phyloP scores from a whole-genome alignment of 1,139 yeast genomes.

The Petasospora fabianii region DNA sequence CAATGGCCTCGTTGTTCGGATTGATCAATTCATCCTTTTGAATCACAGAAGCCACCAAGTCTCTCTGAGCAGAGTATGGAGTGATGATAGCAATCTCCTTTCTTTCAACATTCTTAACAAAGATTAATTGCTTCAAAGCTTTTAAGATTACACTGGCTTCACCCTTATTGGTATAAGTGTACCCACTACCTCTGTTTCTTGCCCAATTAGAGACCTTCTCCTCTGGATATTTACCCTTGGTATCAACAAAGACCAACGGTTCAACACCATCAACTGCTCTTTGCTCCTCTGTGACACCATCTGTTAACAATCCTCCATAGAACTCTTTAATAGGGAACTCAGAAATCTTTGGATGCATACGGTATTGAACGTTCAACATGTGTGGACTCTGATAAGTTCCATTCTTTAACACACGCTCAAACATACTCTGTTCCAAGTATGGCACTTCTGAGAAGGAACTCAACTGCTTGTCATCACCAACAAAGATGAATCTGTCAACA shows the following conservation, averaged over 20 bases:
- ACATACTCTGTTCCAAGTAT: constrained; percentile 52
- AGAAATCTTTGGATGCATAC: constrained; percentile 63
- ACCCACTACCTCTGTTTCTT: constrained; percentile 39
- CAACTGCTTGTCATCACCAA: constrained; percentile 66
- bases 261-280: constrained; percentile 32
- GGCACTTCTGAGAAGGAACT: constrained; percentile 64
- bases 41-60: constrained; percentile 48
- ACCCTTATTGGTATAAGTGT: constrained; percentile 49
- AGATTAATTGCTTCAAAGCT: constrained; percentile 45
- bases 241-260: constrained; percentile 55
- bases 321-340: constrained; percentile 57
- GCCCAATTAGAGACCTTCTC: constrained; percentile 42
- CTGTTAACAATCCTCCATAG: constrained; percentile 1
- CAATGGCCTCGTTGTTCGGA: constrained; percentile 47
- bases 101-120: constrained; percentile 49
- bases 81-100: constrained; percentile 63
- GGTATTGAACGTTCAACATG: constrained; percentile 68
- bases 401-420: constrained; percentile 54
- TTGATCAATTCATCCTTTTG: constrained; percentile 52
- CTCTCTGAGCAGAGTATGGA: constrained; percentile 73
- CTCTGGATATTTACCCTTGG: constrained; percentile 42
- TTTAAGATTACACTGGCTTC: constrained; percentile 48
- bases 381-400: constrained; percentile 56
- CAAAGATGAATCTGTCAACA: constrained; percentile 63
- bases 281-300: constrained; percentile 29